phyloP scores from a whole-genome alignment of 257 asterid genomes.

The Verbena officinalis region DNA sequence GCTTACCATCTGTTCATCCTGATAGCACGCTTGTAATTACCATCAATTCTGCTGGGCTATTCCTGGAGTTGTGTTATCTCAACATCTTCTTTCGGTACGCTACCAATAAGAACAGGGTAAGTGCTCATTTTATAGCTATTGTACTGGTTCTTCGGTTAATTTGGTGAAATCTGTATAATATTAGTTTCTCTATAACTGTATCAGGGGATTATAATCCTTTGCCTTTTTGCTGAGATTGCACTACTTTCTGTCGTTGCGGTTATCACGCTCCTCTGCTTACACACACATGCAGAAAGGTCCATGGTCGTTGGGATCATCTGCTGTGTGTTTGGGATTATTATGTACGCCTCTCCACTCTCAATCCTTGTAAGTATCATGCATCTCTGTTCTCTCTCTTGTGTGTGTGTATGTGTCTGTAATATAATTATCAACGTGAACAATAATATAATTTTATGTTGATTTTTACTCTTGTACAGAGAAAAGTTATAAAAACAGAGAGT shows the following conservation, averaged over 20 bases:
- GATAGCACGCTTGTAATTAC: conserved; percentile 53
- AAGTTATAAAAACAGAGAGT: conserved; percentile 49
- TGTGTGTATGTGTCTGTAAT: neutral
- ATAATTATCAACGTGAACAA: neutral
- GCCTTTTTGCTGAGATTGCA: conserved; percentile 29
- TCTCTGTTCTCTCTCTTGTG: too few species aligned
- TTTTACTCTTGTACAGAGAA: conserved; percentile 29
- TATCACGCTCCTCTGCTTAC: conserved; percentile 41
- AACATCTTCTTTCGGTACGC: conserved; percentile 45
- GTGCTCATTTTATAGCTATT: too few species aligned
- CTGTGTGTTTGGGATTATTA: conserved; percentile 52
- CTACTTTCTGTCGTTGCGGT: conserved; percentile 27
- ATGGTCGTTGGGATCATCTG: conserved; percentile 56
- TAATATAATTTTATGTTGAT: neutral
- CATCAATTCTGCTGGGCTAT: conserved; percentile 54
- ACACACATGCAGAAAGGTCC: conserved; percentile 42
- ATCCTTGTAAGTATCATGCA: conserved; percentile 44
- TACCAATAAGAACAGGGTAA: conserved; percentile 42
- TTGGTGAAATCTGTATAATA: neutral
- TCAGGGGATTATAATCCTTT: conserved; percentile 36
- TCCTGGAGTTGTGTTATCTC: conserved; percentile 45
- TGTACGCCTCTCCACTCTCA: conserved; percentile 70
- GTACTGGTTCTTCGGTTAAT: neutral
- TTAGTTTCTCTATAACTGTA: neutral
- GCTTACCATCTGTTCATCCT: conserved; percentile 61